Evolutionary conservation across 2,329 filamentous ascomycete species (phyloP), one percentile per base, ranked within the genome.

Genomic region (Phaeosphaeriaceae sp.): DNA sequence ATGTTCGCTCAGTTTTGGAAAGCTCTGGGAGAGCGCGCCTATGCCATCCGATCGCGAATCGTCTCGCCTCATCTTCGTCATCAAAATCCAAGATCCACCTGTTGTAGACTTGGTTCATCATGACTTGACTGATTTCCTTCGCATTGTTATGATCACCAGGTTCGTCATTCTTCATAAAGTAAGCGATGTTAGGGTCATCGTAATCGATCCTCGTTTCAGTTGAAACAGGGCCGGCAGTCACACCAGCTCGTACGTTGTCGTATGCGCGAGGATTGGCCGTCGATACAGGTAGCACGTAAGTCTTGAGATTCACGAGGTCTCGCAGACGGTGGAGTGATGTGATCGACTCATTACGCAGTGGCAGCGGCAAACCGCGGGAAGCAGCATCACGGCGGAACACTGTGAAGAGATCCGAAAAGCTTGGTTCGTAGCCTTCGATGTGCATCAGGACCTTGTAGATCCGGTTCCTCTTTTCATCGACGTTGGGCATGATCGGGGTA

Each of bases 1-100:
- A 75, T 40, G 60, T 60, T 20, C 60, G 53, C 44, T 53, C 57
- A 21, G 54, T 52, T 42, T 48, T 53, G 25, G 50, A 41, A n/a
- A 56, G 31, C 15, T 71, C 36, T 21, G 79, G 79, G 62, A 86
- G 74, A 22, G 78, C 74, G 52, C 78, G 77, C 42, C 81, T 72
- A 75, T 87, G 83, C 85, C 85, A 88, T 56, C 80, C 74, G 48
- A 77, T 67, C 3, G 81, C 78, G 72, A 86, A 86, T 60, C 82
- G 74, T 53, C 79, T 81, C 20, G 86, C 86, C 60, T 86, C 85
- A 10, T 78, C 76, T 50, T 82, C 77, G n/a, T 84, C 83, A 15
- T 79, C 69, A 59, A 90, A 88, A 4, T 83, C 81, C 21, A 89
- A 65, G 15, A 89, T 76, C 77, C 86, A 86, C 42, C 84, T 76